Base-by-base conservation (phyloP, 306 rosid species). In the Prunus fruticosa region DNA sequence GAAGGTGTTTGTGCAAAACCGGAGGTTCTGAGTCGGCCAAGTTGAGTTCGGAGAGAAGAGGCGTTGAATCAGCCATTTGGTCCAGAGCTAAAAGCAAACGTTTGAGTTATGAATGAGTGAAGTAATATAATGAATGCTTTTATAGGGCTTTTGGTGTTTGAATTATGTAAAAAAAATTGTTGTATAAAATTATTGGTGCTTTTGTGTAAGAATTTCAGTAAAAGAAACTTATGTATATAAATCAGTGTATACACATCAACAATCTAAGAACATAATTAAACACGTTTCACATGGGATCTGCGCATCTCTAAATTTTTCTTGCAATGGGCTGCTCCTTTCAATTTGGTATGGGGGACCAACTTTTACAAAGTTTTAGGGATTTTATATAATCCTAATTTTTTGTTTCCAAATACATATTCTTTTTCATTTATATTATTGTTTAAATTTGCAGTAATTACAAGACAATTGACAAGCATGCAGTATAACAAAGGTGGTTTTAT, bases 51-150 rank as follows among this genome's bases (percentile, higher is more conserved):
- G 77, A 74, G 65, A 82, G 81, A 22, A 87, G 70, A 11, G 84
- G 86, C 13, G 75, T 64, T 46, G 85, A 47, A 7, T 84, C 72
- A 8, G 81, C 81, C 90, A 73, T 73, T 72, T 60, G 28, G 57
- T 60, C 45, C 56, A 25, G 68, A 73, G 51, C 45, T 64, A 73
- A 72, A 45, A 63, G 67, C 43, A 28, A 3, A 63, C 43, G 13
- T 18, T 64, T 34, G 9, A 64, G 50, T 2, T 64, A 64, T 9
- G 69, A 64, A 25, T 20, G 14, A 4, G 69, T 19, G 50, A 64
- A 64, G 34, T 0, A 4, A 51, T 57, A 22, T 43, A 10, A 6
- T 23, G 25, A 38, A 41, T 53, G 38, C 38, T 38, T 57, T 38
- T 57, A 41, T 57, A 15, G 32, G 20, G 2, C 19, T 22, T 16